Conservation (phyloP, 2,329 filamentous ascomycete genomes). For the Chaetomiaceae sp. region DNA sequence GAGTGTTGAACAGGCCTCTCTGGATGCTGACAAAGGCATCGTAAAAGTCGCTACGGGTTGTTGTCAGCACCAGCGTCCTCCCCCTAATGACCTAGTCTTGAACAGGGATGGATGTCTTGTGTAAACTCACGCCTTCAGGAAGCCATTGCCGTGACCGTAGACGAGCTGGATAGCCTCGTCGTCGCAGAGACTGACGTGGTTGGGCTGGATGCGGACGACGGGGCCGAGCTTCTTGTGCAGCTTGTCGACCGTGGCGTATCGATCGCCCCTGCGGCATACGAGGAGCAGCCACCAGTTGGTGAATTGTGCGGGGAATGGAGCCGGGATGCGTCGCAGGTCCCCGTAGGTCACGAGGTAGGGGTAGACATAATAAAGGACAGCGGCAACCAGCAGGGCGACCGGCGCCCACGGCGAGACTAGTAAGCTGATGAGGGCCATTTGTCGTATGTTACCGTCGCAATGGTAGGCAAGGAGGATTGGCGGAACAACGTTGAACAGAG, state of each 20-base stretch:
- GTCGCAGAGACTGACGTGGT: conserved; percentile 78
- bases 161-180: conserved; percentile 69
- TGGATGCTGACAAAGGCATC: conserved; percentile 86
- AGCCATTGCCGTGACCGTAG: conserved; percentile 76
- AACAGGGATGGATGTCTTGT: too few species aligned
- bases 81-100: background rate
- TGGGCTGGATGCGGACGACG: conserved; percentile 77
- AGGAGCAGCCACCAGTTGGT: conserved; percentile 76
- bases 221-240: conserved; percentile 71
- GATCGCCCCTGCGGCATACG: conserved; percentile 58
- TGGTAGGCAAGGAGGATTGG: background rate
- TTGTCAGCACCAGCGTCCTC: background rate
- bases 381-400: conserved; percentile 41
- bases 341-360: conserved; percentile 54
- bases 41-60: conserved; percentile 65
- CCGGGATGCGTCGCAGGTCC: conserved; percentile 51
- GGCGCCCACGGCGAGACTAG: conserved; percentile 44
- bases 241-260: conserved; percentile 62
- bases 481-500: background rate
- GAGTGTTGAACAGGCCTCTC: conserved; percentile 83
- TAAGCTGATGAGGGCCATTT: conserved; percentile 23
- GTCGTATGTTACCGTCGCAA: background rate
- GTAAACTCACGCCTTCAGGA: conserved; percentile 58
- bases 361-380: conserved; percentile 53
- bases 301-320: conserved; percentile 60